A percentile compares a stretch with the other conserved stretches of the same genome.
Evolutionary conservation across 1,139 yeast species (phyloP).

Genomic region (Pichia sp.): DNA sequence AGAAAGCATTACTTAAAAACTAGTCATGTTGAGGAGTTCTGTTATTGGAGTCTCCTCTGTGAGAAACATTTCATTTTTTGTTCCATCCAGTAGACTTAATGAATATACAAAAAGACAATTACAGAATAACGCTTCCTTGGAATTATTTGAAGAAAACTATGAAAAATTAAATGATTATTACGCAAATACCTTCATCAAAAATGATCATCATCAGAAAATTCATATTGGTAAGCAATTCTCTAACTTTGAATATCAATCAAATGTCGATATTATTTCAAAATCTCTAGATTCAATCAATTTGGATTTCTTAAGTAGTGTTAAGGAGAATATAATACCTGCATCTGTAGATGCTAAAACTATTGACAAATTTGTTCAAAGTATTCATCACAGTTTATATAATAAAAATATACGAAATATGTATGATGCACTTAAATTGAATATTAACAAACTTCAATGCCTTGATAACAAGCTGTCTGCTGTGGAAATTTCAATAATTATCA

Average conservation of each 20-base stretch:
- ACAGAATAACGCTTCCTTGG: constrained; percentile 9
- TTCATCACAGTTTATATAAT: background rate
- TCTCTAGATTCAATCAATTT: constrained; percentile 6
- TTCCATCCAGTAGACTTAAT: constrained; percentile 12
- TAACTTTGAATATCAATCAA: background rate
- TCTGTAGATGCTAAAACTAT: background rate
- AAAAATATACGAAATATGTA: constrained; percentile 6
- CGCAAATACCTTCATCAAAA: background rate
- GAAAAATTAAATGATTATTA: constrained; percentile 4
- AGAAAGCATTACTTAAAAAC: background rate
- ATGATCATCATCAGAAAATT: background rate
- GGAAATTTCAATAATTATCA: constrained; percentile 14
- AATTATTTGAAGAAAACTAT: constrained; percentile 9
- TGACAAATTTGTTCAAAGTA: background rate
- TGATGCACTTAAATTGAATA: constrained; percentile 3
- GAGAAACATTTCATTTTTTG: constrained; percentile 11
- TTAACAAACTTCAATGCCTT: background rate
- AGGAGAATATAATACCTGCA: background rate
- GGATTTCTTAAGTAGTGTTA: background rate
- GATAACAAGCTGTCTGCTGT: background rate
- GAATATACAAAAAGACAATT: constrained; percentile 12
- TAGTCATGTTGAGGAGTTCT: background rate
- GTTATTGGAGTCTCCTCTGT: background rate
- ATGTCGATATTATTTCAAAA: background rate
- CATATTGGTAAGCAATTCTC: background rate